Conservation (phyloP, 2,329 filamentous ascomycete genomes). For the Zymoseptoria crescenta region DNA sequence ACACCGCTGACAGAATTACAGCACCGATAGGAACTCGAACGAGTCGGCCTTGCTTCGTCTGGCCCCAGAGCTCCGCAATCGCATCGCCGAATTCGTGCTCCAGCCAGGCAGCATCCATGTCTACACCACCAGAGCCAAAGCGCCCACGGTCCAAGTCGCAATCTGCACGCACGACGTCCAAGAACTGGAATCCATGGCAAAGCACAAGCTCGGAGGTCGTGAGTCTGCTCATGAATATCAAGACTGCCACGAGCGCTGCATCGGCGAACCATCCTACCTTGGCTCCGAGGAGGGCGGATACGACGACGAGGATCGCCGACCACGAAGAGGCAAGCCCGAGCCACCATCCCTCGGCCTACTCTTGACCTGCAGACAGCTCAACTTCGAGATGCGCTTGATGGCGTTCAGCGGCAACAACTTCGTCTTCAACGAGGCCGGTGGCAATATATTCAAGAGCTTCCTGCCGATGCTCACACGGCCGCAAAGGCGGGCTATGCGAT, state of each 20-base stretch:
- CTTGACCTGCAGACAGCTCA: conserved; percentile 84
- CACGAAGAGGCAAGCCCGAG: too few relatives aligned
- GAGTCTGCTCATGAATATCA: not conserved
- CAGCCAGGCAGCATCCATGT: not conserved
- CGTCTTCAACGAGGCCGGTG: not conserved
- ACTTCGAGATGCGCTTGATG: not conserved
- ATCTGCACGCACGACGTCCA: not conserved
- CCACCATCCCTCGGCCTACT: conserved; percentile 99
- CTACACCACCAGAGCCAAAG: not conserved
- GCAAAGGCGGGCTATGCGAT: not conserved
- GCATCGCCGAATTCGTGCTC: not conserved
- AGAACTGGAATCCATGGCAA: not conserved
- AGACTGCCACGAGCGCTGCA: not conserved
- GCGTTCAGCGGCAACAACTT: not conserved
- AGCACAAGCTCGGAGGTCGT: not conserved
- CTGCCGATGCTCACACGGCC: not conserved
- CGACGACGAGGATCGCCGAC: too few relatives aligned
- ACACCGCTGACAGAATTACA: not conserved
- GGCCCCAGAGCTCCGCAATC: not conserved
- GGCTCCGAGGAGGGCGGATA: too few relatives aligned
- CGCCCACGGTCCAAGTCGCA: not conserved
- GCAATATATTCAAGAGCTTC: not conserved
- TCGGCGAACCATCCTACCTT: not conserved
- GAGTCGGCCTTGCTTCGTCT: not conserved
- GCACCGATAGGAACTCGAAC: not conserved